Conservation (phyloP, 2,329 filamentous ascomycete species). For the Metarhizium rileyi region DNA sequence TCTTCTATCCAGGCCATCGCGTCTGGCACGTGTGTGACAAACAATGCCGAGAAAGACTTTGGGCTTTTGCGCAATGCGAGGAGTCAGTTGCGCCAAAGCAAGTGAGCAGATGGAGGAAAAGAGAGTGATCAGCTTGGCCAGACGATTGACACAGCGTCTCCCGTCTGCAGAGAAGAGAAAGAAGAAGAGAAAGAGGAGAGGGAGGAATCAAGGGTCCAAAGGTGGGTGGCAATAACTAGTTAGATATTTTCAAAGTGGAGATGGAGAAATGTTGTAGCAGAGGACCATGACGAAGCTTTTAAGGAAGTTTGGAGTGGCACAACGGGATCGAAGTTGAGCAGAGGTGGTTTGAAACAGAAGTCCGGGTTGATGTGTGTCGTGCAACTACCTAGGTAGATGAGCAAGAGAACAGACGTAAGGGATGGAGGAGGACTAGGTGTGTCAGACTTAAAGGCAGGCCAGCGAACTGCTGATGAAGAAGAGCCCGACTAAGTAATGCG, state of each 20-base stretch:
- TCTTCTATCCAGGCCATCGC: conserved; percentile 40
- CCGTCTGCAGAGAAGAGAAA: background rate
- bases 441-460: background rate
- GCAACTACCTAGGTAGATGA: background rate
- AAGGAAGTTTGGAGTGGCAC: background rate
- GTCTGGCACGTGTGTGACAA: background rate
- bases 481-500: background rate
- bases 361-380: conserved; percentile 1
- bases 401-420: background rate
- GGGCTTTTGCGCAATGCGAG: background rate
- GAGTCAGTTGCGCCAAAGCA: background rate
- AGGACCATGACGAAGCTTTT: background rate
- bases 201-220: background rate
- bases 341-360: background rate
- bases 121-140: background rate
- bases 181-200: background rate
- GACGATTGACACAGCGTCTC: background rate
- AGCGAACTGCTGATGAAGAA: background rate
- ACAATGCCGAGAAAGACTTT: too few species aligned
- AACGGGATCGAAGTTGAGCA: background rate
- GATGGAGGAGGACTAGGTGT: background rate
- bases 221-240: conserved; percentile 3
- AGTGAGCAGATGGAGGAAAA: background rate
- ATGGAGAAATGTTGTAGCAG: background rate
- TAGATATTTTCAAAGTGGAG: conserved; percentile 1